Percentiles rank a stretch among this genome's conserved stretches.
Evolutionary conservation across 768 basidiomycete species (phyloP).

Genomic region (Kwoniella sp.): DNA sequence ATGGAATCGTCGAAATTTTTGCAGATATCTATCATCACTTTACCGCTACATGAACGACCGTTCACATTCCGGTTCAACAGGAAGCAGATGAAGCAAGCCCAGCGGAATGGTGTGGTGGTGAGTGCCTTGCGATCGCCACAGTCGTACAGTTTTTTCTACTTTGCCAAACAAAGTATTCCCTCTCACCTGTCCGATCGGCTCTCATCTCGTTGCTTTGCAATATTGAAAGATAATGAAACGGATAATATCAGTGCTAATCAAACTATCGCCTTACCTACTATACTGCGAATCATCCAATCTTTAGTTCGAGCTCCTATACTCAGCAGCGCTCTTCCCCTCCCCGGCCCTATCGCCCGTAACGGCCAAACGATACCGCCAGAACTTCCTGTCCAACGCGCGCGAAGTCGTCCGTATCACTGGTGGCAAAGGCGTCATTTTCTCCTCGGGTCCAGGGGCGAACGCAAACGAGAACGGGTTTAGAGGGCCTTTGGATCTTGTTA

Average conservation of each 20-base stretch:
- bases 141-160: background rate
- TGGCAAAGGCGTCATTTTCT: slow-evolving; percentile 53
- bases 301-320: slow-evolving; percentile 55
- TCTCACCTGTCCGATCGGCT: too few relatives aligned
- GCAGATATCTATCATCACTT: slow-evolving; percentile 52
- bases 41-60: slow-evolving; percentile 51
- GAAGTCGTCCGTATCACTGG: slow-evolving; percentile 53
- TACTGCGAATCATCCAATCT: too few relatives aligned
- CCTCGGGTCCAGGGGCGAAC: slow-evolving; percentile 38
- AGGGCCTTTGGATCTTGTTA: slow-evolving; percentile 52
- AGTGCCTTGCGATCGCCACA: slow-evolving; percentile 8
- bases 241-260: background rate
- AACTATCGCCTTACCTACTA: background rate
- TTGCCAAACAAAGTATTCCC: background rate
- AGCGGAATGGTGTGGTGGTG: slow-evolving; percentile 49
- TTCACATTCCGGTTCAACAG: slow-evolving; percentile 46
- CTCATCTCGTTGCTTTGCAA: too few relatives aligned
- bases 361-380: slow-evolving; percentile 45
- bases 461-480: slow-evolving; percentile 35
- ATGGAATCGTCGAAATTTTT: background rate
- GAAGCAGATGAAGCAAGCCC: slow-evolving; percentile 48
- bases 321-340: slow-evolving; percentile 45
- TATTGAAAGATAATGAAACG: too few relatives aligned
- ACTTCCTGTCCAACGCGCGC: slow-evolving; percentile 53
- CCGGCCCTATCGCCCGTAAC: slow-evolving; percentile 27